A percentile compares a stretch with the other conserved stretches of the same genome.
phyloP scores from a whole-genome alignment of 805 yeast genomes.

The Sungouiella blattae region DNA sequence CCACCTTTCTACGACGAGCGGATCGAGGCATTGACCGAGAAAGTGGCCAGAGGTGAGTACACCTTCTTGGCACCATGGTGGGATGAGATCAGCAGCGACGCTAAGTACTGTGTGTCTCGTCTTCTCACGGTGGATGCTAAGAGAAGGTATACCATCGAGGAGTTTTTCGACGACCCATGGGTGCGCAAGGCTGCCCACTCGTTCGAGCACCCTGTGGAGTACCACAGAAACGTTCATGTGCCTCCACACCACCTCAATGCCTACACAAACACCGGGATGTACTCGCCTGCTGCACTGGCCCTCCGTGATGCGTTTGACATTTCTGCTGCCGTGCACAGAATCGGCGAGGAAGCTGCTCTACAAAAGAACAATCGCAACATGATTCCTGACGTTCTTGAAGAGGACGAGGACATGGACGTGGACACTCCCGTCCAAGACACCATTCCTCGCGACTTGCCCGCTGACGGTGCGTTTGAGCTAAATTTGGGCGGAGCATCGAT shows the following conservation, averaged over 20 bases:
- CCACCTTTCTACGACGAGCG: slow-evolving; percentile 78
- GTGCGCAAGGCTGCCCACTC: slow-evolving; percentile 12
- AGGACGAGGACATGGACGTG: slow-evolving; percentile 35
- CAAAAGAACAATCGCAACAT: slow-evolving; percentile 16
- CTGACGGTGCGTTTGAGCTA: slow-evolving; percentile 37
- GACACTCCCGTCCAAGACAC: slow-evolving; percentile 6
- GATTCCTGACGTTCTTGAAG: slow-evolving; percentile 24
- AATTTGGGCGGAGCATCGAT: slow-evolving; percentile 52
- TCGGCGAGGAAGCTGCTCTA: slow-evolving; percentile 60
- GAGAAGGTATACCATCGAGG: slow-evolving; percentile 63
- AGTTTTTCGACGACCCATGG: slow-evolving; percentile 74
- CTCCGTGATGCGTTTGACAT: slow-evolving; percentile 85
- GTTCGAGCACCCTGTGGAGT: slow-evolving; percentile 1
- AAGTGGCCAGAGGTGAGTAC: slow-evolving; percentile 69
- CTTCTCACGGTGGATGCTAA: slow-evolving; percentile 68
- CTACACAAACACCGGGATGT: slow-evolving; percentile 30
- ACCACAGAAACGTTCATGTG: not conserved
- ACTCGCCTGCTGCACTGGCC: slow-evolving; percentile 75
- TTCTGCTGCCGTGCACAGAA: slow-evolving; percentile 80
- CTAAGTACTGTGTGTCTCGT: slow-evolving; percentile 63
- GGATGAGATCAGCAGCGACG: slow-evolving; percentile 74
- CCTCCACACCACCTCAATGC: not conserved
- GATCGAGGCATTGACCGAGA: slow-evolving; percentile 55
- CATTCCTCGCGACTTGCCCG: not conserved
- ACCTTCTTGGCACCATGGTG: slow-evolving; percentile 83